Evolutionary conservation across 148 eudicot genomes (phyloP).

Genomic region (Limonium bicolor): DNA sequence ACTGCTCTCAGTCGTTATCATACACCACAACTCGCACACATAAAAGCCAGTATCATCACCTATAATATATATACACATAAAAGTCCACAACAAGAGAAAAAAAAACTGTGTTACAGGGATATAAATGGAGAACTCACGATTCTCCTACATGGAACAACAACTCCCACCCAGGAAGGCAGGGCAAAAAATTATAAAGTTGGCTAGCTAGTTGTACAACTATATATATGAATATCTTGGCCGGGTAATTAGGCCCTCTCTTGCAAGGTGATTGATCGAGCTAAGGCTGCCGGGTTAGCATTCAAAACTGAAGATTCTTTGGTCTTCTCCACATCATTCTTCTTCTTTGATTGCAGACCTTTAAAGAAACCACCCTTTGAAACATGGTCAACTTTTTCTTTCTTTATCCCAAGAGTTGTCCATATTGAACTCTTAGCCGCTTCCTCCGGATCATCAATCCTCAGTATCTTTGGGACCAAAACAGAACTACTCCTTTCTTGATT

Average conservation of each 20-base stretch:
- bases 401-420: conserved; percentile 89
- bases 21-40: too few species aligned
- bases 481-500: conserved; percentile 15
- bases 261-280: conserved; percentile 60
- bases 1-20: too few species aligned
- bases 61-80: too few species aligned
- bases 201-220: too few species aligned
- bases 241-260: conserved; percentile 55
- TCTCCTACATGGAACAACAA: too few species aligned
- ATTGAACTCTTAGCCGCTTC: conserved; percentile 92
- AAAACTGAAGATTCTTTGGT: conserved; percentile 21
- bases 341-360: conserved; percentile 49
- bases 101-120: too few species aligned
- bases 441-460: conserved; percentile 87
- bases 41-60: too few species aligned
- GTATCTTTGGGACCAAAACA: conserved; percentile 62
- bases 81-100: too few species aligned
- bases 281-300: conserved; percentile 75
- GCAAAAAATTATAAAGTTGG: too few species aligned
- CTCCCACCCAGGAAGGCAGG: too few species aligned
- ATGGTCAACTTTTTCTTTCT: conserved; percentile 30
- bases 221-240: too few species aligned
- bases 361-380: conserved; percentile 38
- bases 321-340: conserved; percentile 15
- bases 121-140: too few species aligned